phyloP scores from a whole-genome alignment of 169 alveolate species.

The Cryptosporidium tyzzeri region DNA sequence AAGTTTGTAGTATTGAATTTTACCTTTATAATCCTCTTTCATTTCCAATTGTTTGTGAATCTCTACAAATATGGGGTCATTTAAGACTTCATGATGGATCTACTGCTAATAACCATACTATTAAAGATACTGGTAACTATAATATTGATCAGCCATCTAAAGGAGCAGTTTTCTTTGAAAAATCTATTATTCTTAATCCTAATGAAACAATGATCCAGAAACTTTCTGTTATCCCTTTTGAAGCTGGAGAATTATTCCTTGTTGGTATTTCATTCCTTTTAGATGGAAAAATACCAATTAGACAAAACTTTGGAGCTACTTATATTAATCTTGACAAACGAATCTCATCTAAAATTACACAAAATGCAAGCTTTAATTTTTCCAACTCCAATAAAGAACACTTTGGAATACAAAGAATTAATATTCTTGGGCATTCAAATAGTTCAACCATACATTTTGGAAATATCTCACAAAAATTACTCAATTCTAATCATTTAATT shows the following conservation, averaged over 20 bases:
- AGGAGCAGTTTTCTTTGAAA: slow-evolving; percentile 41
- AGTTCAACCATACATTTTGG: slow-evolving; percentile 15
- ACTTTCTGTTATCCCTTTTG: slow-evolving; percentile 49
- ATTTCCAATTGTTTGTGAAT: slow-evolving; percentile 58
- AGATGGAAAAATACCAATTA: slow-evolving; percentile 63
- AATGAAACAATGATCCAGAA: slow-evolving; percentile 21
- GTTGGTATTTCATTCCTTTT: slow-evolving; percentile 62
- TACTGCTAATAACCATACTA: background rate
- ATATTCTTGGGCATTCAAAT: slow-evolving; percentile 2
- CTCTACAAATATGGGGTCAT: slow-evolving; percentile 68
- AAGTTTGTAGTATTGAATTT: slow-evolving; percentile 57
- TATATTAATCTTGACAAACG: slow-evolving; percentile 6
- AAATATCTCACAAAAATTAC: background rate
- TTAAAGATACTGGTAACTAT: background rate
- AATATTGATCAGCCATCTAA: background rate
- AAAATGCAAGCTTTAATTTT: background rate
- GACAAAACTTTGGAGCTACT: slow-evolving; percentile 35
- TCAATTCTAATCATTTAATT: background rate
- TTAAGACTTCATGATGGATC: slow-evolving; percentile 64
- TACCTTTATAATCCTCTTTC: slow-evolving; percentile 50
- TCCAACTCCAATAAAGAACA: background rate
- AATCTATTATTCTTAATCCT: slow-evolving; percentile 24
- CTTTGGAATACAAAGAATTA: slow-evolving; percentile 38
- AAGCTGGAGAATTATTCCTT: slow-evolving; percentile 55
- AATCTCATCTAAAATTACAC: background rate